phyloP scores from a whole-genome alignment of 257 asterid genomes.

The Fraxinus pennsylvanica region DNA sequence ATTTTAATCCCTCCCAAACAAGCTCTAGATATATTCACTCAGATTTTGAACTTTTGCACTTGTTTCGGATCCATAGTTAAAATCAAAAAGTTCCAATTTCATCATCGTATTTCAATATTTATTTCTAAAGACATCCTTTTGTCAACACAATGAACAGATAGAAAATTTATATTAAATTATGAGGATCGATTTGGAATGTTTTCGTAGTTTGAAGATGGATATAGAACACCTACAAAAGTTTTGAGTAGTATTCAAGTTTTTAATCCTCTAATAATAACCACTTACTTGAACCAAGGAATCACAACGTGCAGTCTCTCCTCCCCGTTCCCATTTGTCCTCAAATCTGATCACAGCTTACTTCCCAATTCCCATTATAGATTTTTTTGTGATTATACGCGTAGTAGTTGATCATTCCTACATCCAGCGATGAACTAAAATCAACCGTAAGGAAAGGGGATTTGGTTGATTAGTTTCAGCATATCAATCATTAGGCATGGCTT shows the following conservation, averaged over 20 bases:
- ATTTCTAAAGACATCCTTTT: too few relatives aligned
- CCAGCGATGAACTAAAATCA: slow-evolving; percentile 17
- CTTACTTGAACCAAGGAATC: neutral
- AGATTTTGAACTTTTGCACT: too few relatives aligned
- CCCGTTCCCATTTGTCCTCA: neutral
- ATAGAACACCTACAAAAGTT: neutral
- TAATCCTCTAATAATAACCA: neutral
- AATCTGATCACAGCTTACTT: neutral
- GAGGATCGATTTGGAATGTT: neutral
- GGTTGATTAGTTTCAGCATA: slow-evolving; percentile 1
- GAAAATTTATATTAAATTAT: too few relatives aligned
- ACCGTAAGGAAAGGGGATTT: neutral
- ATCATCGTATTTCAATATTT: too few relatives aligned
- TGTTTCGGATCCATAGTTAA: too few relatives aligned
- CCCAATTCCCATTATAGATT: neutral
- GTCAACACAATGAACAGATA: too few relatives aligned
- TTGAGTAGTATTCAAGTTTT: neutral
- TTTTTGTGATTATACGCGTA: neutral
- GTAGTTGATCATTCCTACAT: neutral
- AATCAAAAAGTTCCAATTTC: too few relatives aligned
- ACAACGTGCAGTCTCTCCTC: neutral
- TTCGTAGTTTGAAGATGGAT: too few relatives aligned
- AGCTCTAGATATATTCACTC: too few relatives aligned
- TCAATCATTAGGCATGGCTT: slow-evolving; percentile 33
- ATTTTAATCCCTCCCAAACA: too few relatives aligned